Conservation (phyloP, 176 grass and related monocot species). For the Cymbopogon citratus region DNA sequence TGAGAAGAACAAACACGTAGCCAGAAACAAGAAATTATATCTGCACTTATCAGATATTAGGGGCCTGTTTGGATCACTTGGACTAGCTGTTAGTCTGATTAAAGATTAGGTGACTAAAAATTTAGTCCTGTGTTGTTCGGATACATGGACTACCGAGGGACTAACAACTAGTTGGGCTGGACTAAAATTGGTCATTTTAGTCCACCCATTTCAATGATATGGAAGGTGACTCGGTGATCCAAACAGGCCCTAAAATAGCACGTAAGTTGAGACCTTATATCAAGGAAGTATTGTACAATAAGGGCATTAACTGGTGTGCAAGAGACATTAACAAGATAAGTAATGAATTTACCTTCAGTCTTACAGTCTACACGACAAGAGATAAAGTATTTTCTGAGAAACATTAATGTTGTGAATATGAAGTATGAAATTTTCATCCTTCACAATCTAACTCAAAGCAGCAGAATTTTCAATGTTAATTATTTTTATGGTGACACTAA, state of each 20-base stretch:
- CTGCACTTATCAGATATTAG: not conserved
- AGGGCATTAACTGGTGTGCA: not conserved
- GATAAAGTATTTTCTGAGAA: not conserved
- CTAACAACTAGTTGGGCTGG: not conserved
- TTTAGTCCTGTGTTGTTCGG: not conserved
- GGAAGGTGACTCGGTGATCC: not conserved
- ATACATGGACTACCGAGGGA: not conserved
- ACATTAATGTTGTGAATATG: not conserved
- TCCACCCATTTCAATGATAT: not conserved
- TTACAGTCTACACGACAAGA: not conserved
- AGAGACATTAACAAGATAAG: conserved; percentile 9
- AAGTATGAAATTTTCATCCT: conserved; percentile 13
- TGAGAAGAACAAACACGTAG: not conserved
- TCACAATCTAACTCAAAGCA: conserved; percentile 5
- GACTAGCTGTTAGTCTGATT: not conserved
- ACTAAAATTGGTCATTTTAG: not conserved
- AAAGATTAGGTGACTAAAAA: not conserved
- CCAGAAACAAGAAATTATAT: conserved; percentile 16
- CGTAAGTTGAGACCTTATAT: not conserved
- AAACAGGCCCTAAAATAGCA: not conserved
- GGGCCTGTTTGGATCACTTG: not conserved
- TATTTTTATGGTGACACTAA: not conserved
- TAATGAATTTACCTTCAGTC: not conserved
- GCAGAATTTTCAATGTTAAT: not conserved
- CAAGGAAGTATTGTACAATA: not conserved